Conservation (phyloP, 495 filamentous ascomycete species). For the Chaetomium tenue region DNA sequence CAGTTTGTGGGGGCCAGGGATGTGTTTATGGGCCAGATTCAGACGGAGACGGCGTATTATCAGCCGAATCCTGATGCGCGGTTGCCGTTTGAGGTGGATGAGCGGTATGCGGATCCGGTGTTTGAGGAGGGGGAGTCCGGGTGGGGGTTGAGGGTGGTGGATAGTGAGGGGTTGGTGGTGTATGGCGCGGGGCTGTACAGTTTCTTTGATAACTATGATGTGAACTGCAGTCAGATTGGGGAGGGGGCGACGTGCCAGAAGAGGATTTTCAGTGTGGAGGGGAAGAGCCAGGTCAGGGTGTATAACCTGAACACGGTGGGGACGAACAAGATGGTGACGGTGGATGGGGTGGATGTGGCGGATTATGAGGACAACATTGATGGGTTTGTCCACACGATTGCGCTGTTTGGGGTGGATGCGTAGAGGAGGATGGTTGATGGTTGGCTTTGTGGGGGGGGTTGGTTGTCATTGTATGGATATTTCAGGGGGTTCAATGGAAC, state of each 20-base stretch:
- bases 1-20: slow-evolving; percentile 64
- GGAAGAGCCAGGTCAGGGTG: slow-evolving; percentile 39
- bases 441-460: background rate
- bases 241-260: slow-evolving; percentile 57
- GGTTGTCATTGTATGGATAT: background rate
- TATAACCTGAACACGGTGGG: slow-evolving; percentile 56
- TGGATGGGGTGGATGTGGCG: slow-evolving; percentile 52
- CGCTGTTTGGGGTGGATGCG: slow-evolving; percentile 17
- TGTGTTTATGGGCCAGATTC: slow-evolving; percentile 68
- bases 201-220: slow-evolving; percentile 57
- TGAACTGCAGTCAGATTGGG: slow-evolving; percentile 41
- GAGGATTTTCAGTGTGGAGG: slow-evolving; percentile 58
- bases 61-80: slow-evolving; percentile 69
- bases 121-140: slow-evolving; percentile 55
- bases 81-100: slow-evolving; percentile 60
- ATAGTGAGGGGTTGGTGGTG: slow-evolving; percentile 54
- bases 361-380: slow-evolving; percentile 52
- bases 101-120: slow-evolving; percentile 66
- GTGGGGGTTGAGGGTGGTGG: slow-evolving; percentile 54
- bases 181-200: slow-evolving; percentile 67
- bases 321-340: slow-evolving; percentile 43
- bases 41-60: slow-evolving; percentile 73
- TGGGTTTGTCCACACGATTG: slow-evolving; percentile 29
- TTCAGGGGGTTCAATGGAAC: background rate
- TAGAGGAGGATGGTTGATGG: background rate